Percentiles rank a stretch among this genome's conserved stretches.
phyloP scores from a whole-genome alignment of 2,329 filamentous ascomycete species.

The Colletotrichum orchidophilum region DNA sequence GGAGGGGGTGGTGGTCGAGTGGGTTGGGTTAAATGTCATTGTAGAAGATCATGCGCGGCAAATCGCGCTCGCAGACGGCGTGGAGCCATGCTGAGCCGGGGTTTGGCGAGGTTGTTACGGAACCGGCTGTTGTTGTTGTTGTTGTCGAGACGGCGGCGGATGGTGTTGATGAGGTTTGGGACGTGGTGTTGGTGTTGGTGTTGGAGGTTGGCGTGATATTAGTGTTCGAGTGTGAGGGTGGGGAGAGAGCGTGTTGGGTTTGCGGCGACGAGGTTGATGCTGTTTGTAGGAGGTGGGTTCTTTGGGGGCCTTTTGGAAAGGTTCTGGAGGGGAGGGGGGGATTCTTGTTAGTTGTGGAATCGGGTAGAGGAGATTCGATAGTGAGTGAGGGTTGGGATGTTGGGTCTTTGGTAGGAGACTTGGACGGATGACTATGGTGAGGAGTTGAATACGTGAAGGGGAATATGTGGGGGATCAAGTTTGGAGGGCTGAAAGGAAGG shows the following conservation, averaged over 20 bases:
- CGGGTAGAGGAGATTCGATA: too few relatives aligned
- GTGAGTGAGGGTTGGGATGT: neutral
- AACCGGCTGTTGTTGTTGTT: constrained; percentile 40
- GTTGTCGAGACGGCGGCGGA: constrained; percentile 23
- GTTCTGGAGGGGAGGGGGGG: constrained; percentile 40
- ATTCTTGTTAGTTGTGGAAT: constrained; percentile 3
- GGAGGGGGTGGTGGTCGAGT: too few relatives aligned
- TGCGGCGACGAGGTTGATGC: constrained; percentile 53
- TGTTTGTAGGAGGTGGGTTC: constrained; percentile 66
- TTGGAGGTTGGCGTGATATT: constrained; percentile 41
- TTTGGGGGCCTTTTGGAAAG: constrained; percentile 43
- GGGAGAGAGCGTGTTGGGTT: constrained; percentile 50
- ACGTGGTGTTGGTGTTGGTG: constrained; percentile 44
- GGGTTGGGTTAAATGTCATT: constrained; percentile 31
- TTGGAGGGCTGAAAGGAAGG: too few relatives aligned
- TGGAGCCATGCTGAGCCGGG: constrained; percentile 51
- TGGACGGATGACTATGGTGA: too few relatives aligned
- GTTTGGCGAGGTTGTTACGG: constrained; percentile 44
- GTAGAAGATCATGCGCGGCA: constrained; percentile 48
- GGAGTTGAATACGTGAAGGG: too few relatives aligned
- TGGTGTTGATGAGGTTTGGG: constrained; percentile 35
- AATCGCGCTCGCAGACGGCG: constrained; percentile 45
- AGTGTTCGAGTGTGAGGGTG: constrained; percentile 47
- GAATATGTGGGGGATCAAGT: too few relatives aligned
- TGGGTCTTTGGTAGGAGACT: too few relatives aligned